Percentiles rank a stretch among this genome's conserved stretches.
These are phyloP conservation scores for Calocybe gangraenosa DNA, from an alignment of 768 basidiomycete species.

Conservation along the genomic window DNA sequence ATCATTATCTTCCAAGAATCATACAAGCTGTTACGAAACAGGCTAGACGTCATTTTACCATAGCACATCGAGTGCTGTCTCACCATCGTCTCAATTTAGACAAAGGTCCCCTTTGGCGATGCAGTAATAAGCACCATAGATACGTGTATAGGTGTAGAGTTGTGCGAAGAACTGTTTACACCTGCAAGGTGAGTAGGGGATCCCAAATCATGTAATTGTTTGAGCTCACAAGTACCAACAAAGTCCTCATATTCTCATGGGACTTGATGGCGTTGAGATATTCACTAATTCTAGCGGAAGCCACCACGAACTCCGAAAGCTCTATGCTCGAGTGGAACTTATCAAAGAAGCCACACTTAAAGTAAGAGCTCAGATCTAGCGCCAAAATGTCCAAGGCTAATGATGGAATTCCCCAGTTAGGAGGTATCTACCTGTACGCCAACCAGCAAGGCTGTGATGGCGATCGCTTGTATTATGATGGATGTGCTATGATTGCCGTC, in stretches of 20 bases:
- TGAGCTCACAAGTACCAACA: neutral
- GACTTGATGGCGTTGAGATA: conserved; percentile 96
- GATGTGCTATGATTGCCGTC: conserved; percentile 92
- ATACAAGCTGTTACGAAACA: conserved; percentile 87
- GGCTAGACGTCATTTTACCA: conserved; percentile 33
- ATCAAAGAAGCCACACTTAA: conserved; percentile 97
- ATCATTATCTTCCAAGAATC: conserved; percentile 87
- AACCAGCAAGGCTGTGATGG: conserved; percentile 99
- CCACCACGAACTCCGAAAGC: conserved; percentile 97
- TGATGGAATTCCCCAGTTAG: conserved; percentile 52
- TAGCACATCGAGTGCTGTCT: neutral
- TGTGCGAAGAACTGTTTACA: conserved; percentile 97
- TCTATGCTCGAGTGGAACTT: conserved; percentile 85
- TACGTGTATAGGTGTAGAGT: conserved; percentile 94
- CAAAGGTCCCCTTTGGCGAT: conserved; percentile 93
- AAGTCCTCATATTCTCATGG: conserved; percentile 97
- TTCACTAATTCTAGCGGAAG: conserved; percentile 99
- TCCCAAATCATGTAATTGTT: neutral
- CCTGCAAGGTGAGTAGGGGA: conserved; percentile 77
- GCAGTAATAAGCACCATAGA: conserved; percentile 90
- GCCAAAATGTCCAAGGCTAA: neutral
- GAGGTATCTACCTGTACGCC: conserved; percentile 95
- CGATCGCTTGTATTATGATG: conserved; percentile 96
- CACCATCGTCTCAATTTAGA: conserved; percentile 42
- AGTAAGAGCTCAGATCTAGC: conserved; percentile 34